Evolutionary conservation across 2,329 filamentous ascomycete genomes (phyloP).

Genomic region (Sporothrix protearum): DNA sequence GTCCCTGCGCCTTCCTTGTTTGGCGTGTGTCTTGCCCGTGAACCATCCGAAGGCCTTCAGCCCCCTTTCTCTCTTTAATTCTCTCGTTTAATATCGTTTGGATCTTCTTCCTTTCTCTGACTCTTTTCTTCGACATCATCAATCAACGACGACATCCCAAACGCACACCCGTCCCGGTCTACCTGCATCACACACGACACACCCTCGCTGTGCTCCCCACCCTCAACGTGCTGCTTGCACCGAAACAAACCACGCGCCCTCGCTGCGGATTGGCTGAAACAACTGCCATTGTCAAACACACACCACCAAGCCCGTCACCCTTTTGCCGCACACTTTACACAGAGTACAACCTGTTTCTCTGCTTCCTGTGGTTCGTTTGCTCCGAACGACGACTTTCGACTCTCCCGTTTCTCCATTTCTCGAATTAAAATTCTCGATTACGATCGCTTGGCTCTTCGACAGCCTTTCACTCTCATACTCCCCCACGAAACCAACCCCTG

Average conservation of each 20-base stretch:
- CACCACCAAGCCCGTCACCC: not conserved
- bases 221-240: not conserved
- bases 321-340: not conserved
- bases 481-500: not conserved
- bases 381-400: not conserved
- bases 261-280: constrained; percentile 18
- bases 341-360: not conserved
- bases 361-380: not conserved
- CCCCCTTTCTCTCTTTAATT: not conserved
- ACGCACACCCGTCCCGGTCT: not conserved
- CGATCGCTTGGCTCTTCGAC: not conserved
- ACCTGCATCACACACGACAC: not conserved
- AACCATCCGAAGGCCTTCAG: no score
- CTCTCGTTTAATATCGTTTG: not conserved
- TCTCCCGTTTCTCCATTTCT: not conserved
- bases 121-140: not conserved
- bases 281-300: not conserved
- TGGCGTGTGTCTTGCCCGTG: not conserved
- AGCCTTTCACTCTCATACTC: not conserved
- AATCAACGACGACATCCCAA: not conserved
- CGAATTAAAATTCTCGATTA: no score
- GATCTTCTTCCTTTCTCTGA: not conserved
- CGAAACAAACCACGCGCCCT: not conserved
- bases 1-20: constrained; percentile 10
- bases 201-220: not conserved